phyloP scores from a whole-genome alignment of 2,329 filamentous ascomycete genomes.

The Fusarium goolgardi region DNA sequence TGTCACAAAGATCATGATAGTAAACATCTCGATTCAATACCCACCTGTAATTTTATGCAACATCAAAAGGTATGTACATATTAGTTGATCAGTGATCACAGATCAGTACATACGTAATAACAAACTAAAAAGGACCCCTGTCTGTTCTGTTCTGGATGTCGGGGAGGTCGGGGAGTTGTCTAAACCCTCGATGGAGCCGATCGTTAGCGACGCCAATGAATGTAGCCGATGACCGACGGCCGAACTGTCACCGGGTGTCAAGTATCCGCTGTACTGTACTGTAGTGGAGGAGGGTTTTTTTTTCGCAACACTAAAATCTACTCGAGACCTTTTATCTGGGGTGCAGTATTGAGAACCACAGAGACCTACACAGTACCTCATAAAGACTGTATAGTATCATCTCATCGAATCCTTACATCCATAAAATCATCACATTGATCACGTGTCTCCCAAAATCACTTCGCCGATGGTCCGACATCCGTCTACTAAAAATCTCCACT shows the following conservation, averaged over 20 bases:
- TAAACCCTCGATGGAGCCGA: constrained; percentile 25
- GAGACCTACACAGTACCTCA: background rate
- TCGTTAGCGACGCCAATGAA: constrained; percentile 28
- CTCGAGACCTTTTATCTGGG: constrained; percentile 14
- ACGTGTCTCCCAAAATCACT: background rate
- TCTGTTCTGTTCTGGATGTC: constrained; percentile 34
- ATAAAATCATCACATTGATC: background rate
- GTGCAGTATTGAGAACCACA: background rate
- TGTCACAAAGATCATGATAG: background rate
- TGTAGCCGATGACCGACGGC: constrained; percentile 39
- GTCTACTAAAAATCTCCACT: constrained; percentile 21
- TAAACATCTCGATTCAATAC: background rate
- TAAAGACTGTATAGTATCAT: background rate
- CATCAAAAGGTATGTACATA: background rate
- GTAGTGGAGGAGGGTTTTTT: background rate
- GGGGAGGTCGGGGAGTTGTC: constrained; percentile 42
- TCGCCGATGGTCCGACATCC: constrained; percentile 36
- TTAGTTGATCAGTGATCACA: background rate
- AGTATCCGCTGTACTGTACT: constrained; percentile 16
- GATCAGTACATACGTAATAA: constrained; percentile 30
- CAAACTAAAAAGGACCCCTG: background rate
- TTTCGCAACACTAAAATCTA: constrained; percentile 25
- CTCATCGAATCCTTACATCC: background rate
- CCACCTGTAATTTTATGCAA: background rate
- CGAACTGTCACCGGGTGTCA: constrained; percentile 8